A percentile compares a stretch with the other conserved stretches of the same genome.
These are phyloP conservation scores for Blastobotrys capitulatus DNA, from an alignment of 1,139 yeast species.

Conservation along the genomic window DNA sequence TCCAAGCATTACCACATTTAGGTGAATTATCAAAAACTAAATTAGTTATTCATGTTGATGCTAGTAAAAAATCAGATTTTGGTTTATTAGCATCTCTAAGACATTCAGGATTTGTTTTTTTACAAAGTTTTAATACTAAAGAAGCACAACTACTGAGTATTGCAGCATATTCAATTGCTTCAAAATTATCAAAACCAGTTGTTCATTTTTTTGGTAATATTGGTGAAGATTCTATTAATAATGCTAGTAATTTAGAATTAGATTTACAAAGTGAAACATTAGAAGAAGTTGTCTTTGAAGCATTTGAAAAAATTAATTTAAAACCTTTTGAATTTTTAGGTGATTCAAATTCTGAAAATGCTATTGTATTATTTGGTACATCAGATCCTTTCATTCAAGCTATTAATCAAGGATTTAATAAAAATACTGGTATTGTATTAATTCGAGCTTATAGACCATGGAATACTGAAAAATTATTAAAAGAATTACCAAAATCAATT, in stretches of 20 bases:
- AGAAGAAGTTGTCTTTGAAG: slow-evolving; percentile 27
- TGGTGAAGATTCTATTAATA: slow-evolving; percentile 7
- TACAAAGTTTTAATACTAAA: slow-evolving; percentile 55
- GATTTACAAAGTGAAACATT: slow-evolving; percentile 20
- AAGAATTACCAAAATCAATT: slow-evolving; percentile 50
- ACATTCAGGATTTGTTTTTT: slow-evolving; percentile 57
- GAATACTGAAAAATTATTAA: slow-evolving; percentile 45
- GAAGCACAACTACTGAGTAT: slow-evolving; percentile 51
- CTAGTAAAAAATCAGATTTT: slow-evolving; percentile 44
- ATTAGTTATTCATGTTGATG: slow-evolving; percentile 57
- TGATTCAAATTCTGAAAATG: slow-evolving; percentile 40
- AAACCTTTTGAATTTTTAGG: slow-evolving; percentile 41
- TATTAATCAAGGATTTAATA: slow-evolving; percentile 31
- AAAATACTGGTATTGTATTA: slow-evolving; percentile 48
- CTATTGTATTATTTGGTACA: slow-evolving; percentile 59
- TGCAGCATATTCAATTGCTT: slow-evolving; percentile 55
- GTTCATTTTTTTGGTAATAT: slow-evolving; percentile 51
- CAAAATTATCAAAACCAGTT: slow-evolving; percentile 47
- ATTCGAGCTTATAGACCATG: slow-evolving; percentile 72
- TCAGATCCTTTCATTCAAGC: slow-evolving; percentile 42
- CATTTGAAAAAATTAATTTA: slow-evolving; percentile 27
- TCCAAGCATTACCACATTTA: slow-evolving; percentile 57
- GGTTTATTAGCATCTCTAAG: slow-evolving; percentile 63
- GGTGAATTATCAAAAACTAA: slow-evolving; percentile 42
- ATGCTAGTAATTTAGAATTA: slow-evolving; percentile 8